Base-by-base conservation (phyloP, 331 rosid genomes). In the Quercus phellos region DNA sequence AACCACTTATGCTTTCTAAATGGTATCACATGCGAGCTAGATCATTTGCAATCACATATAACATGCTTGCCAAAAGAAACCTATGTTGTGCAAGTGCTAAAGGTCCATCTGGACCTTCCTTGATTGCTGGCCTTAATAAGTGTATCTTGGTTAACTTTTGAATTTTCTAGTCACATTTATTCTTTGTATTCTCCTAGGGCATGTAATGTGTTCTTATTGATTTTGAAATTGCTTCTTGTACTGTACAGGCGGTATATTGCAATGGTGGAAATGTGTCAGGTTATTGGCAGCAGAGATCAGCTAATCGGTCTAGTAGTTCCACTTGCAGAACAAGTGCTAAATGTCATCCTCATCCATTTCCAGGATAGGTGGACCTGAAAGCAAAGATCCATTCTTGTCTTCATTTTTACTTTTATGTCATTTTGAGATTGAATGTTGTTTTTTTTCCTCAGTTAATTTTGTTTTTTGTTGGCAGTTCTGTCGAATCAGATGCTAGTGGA, bases 221-320 rank as follows among this genome's bases (percentile, higher is more conserved):
- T 68, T 80, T 77, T 22, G 9, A 55, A 60, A 38, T 66, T 32
- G 14, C 29, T 21, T n/a, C 70, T 21, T 51, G 16, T 85, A 32
- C 84, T 79, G 76, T 77, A 22, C 91, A 94, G 99, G 97, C 87
- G 99, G 79, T 89, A 89, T 79, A 79, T 88, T 63, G 99, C 96
- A 14, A 90, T 92, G 99, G 88, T 90, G 53, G 98, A 94, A 81
- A 92, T 94, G 98, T 92, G 99, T 77, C 92, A 90, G 72, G 89
- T 90, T 84, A 92, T 92, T 75, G 92, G 94, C 77, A 86, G 82
- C 56, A 85, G 90, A 74, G 96, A 90, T 78, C 91, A 87, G 81
- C 81, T 94, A 66, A 86, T 94, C 72, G 69, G 82, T 74, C 81
- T 94, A 51, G 72, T 89, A 80, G 92, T 92, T 66, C 96, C 97